These are phyloP conservation scores for Allium fistulosum DNA, from an alignment of 106 monocot species.

Conservation along the genomic window DNA sequence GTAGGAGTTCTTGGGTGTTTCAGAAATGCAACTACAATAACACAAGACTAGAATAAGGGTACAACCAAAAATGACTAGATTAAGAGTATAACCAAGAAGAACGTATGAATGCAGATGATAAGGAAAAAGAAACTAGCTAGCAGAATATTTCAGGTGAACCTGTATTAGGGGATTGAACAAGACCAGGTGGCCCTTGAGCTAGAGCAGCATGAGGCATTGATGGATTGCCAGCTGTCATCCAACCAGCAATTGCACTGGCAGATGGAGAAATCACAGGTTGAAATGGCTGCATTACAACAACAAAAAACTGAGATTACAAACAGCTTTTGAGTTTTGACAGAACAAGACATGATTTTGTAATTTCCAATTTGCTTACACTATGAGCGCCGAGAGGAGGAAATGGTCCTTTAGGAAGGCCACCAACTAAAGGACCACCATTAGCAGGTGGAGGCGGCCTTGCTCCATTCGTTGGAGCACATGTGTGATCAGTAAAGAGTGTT, in stretches of 20 bases:
- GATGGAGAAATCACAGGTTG: conserved; percentile 89
- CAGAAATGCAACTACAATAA: conserved; percentile 63
- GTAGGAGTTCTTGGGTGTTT: conserved; percentile 85
- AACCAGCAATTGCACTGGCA: conserved; percentile 79
- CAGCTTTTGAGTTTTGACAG: background rate
- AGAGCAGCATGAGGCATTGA: conserved; percentile 78
- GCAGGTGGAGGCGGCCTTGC: conserved; percentile 59
- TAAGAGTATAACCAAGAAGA: background rate
- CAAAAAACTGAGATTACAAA: background rate
- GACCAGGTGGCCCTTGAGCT: conserved; percentile 72
- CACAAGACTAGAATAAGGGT: background rate
- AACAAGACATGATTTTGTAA: background rate
- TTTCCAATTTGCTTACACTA: conserved; percentile 46
- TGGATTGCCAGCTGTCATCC: conserved; percentile 88
- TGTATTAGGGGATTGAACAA: conserved; percentile 62
- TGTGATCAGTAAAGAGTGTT: conserved; percentile 91
- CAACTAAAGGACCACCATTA: conserved; percentile 66
- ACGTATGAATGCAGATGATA: background rate
- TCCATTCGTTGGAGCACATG: conserved; percentile 79
- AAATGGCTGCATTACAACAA: conserved; percentile 58
- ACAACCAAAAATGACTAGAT: background rate
- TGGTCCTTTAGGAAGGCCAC: conserved; percentile 67
- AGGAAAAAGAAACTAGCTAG: background rate
- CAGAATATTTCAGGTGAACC: conserved; percentile 19
- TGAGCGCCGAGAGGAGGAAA: conserved; percentile 82